Percentiles rank a stretch among this genome's conserved stretches.
Evolutionary conservation across 2,329 filamentous ascomycete species (phyloP).

Genomic region (Colletotrichum echinochloae): DNA sequence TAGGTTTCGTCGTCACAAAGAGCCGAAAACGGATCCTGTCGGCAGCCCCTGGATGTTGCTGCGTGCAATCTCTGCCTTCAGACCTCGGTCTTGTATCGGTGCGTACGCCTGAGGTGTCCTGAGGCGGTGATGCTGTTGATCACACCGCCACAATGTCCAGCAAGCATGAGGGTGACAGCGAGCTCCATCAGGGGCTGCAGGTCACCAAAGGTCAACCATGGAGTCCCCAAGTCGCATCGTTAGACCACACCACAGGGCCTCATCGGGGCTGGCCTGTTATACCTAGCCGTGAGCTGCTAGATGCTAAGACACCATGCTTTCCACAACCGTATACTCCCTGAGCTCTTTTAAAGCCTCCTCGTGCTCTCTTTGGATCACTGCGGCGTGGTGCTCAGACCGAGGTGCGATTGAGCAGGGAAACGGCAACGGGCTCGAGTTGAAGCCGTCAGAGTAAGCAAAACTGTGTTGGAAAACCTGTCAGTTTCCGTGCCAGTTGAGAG

Average conservation of each 20-base stretch:
- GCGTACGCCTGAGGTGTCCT: too few species aligned
- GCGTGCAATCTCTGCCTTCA: neutral
- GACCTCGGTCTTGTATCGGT: too few species aligned
- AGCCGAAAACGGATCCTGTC: neutral
- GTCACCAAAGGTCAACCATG: neutral
- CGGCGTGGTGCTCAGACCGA: conserved; percentile 48
- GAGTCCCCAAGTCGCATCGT: too few species aligned
- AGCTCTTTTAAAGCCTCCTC: conserved; percentile 45
- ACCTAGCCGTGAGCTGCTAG: neutral
- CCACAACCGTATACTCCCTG: conserved; percentile 44
- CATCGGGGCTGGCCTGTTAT: neutral
- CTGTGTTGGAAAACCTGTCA: conserved; percentile 42
- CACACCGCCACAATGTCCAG: too few species aligned
- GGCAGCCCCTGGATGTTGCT: neutral
- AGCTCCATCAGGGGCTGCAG: neutral
- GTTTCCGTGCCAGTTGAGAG: neutral
- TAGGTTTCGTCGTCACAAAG: neutral
- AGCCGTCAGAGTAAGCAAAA: conserved; percentile 56
- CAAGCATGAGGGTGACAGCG: neutral
- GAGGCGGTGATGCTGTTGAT: neutral
- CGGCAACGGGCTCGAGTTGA: conserved; percentile 56
- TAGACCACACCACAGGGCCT: neutral
- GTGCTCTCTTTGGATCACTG: conserved; percentile 50
- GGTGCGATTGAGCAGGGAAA: conserved; percentile 55
- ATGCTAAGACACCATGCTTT: conserved; percentile 42